A percentile compares a stretch with the other conserved stretches of the same genome.
These are phyloP conservation scores for Hypoxylon sp. DNA, from an alignment of 2,329 filamentous ascomycete genomes.

Conservation along the genomic window DNA sequence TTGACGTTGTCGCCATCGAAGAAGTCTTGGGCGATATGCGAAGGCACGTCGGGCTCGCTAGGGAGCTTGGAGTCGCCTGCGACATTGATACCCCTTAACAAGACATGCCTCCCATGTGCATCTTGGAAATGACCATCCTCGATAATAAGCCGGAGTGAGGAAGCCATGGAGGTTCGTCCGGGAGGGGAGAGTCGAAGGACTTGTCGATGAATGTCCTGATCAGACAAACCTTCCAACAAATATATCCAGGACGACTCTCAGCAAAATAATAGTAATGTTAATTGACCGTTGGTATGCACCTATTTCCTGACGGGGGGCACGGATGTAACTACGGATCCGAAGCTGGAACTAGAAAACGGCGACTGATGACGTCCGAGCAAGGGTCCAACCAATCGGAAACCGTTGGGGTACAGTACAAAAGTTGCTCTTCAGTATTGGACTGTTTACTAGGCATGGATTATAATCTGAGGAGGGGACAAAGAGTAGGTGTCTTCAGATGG, in stretches of 20 bases:
- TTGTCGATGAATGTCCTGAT: background rate
- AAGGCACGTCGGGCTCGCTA: slow-evolving; percentile 82
- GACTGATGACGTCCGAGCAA: slow-evolving; percentile 36
- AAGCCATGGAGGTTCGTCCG: slow-evolving; percentile 68
- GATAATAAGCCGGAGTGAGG: slow-evolving; percentile 79
- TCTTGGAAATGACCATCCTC: slow-evolving; percentile 90
- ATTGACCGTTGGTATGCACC: background rate
- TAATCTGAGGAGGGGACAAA: background rate
- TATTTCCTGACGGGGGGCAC: slow-evolving; percentile 24
- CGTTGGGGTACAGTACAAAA: slow-evolving; percentile 12
- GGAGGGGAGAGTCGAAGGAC: background rate
- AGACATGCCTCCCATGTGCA: slow-evolving; percentile 82
- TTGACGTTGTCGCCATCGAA: slow-evolving; percentile 93
- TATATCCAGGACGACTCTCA: slow-evolving; percentile 1
- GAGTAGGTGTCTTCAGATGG: background rate
- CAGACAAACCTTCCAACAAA: slow-evolving; percentile 9
- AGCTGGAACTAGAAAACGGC: slow-evolving; percentile 12
- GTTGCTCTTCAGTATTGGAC: background rate
- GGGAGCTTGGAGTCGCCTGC: slow-evolving; percentile 93
- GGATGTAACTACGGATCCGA: slow-evolving; percentile 26
- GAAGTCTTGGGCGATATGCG: slow-evolving; percentile 82
- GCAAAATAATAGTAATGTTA: background rate
- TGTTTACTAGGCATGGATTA: background rate
- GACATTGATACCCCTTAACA: slow-evolving; percentile 93
- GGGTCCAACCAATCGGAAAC: slow-evolving; percentile 20